Conservation (phyloP, 495 filamentous ascomycete species). For the Lophiotrema nucula region DNA sequence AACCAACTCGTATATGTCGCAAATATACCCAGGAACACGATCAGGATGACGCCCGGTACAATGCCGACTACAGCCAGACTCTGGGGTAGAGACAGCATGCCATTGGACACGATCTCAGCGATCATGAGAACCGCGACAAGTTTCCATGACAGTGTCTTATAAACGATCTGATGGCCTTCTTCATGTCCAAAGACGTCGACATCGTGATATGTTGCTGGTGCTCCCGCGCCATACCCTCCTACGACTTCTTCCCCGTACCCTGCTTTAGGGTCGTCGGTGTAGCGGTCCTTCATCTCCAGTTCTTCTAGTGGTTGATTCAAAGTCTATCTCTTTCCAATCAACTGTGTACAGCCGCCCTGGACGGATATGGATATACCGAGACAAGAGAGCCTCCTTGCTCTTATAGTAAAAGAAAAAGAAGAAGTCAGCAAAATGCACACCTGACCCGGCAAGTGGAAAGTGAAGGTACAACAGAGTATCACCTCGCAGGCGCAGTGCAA, state of each 20-base stretch:
- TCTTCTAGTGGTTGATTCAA: no score
- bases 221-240: neutral
- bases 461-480: no score
- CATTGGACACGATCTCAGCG: conserved; percentile 61
- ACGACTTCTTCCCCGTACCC: neutral
- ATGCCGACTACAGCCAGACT: conserved; percentile 56
- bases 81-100: conserved; percentile 59
- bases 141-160: conserved; percentile 58
- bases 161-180: conserved; percentile 50
- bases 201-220: conserved; percentile 14
- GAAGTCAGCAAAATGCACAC: no score
- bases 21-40: conserved; percentile 43
- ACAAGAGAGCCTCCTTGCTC: no score
- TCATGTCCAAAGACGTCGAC: conserved; percentile 40
- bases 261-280: neutral
- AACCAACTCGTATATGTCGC: conserved; percentile 44
- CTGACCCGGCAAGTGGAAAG: no score
- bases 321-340: no score
- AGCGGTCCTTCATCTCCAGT: neutral
- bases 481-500: no score
- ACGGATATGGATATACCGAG: no score
- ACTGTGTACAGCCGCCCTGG: no score
- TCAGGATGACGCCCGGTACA: conserved; percentile 50
- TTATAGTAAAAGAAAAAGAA: no score
- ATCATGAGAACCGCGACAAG: conserved; percentile 59